A percentile compares a stretch with the other conserved stretches of the same genome.
phyloP scores from a whole-genome alignment of 176 grass and related monocot species.

The Triticum turgidum region DNA sequence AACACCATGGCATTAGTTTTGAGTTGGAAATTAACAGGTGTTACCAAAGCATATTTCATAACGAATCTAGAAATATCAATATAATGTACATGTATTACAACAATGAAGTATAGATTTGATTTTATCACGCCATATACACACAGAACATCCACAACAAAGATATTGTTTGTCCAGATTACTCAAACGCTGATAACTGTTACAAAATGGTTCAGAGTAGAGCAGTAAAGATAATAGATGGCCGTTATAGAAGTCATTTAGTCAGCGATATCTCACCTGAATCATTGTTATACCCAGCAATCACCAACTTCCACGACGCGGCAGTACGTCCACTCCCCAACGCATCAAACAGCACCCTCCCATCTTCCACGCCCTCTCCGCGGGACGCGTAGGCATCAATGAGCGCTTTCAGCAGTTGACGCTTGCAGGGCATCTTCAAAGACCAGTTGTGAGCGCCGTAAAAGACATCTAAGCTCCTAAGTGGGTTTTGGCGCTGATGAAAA shows the following conservation, averaged over 20 bases:
- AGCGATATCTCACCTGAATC: conserved; percentile 41
- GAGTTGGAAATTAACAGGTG: not conserved
- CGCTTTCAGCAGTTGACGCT: not conserved
- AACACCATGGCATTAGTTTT: not conserved
- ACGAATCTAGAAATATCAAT: not conserved
- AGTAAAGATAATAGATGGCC: not conserved
- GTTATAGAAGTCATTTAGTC: not conserved
- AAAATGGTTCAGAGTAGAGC: not conserved
- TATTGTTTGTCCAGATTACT: not conserved
- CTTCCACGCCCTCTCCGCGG: not conserved
- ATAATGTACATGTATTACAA: not conserved
- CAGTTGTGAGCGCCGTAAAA: not conserved
- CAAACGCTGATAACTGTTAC: not conserved
- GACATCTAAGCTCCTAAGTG: not conserved
- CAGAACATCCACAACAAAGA: not conserved
- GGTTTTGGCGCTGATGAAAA: not conserved
- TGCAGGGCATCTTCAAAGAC: not conserved
- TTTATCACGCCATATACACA: not conserved
- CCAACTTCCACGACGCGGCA: conserved; percentile 50
- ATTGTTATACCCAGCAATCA: conserved; percentile 54
- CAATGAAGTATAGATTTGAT: not conserved
- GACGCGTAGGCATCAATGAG: not conserved
- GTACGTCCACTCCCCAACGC: conserved; percentile 22
- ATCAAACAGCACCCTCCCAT: conserved; percentile 43
- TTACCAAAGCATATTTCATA: not conserved